Percentiles rank a stretch among this genome's conserved stretches.
phyloP scores from a whole-genome alignment of 257 asterid species.

The Rhazya stricta region DNA sequence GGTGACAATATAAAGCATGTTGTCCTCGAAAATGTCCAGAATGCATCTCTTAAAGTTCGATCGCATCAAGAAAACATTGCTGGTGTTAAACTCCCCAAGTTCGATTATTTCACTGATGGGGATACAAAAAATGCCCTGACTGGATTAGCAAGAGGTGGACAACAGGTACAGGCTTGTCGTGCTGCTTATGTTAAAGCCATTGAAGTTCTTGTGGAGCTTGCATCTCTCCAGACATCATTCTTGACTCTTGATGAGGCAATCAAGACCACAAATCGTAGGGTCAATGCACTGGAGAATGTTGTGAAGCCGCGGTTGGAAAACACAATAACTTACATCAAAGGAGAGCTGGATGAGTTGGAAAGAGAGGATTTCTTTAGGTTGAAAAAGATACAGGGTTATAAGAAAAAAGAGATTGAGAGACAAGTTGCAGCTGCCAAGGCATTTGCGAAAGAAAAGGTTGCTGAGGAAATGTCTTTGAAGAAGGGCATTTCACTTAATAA shows the following conservation, averaged over 20 bases:
- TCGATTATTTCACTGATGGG: conserved; percentile 37
- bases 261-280: conserved; percentile 51
- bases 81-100: conserved; percentile 49
- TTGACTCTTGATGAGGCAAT: conserved; percentile 50
- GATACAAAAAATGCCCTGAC: conserved; percentile 49
- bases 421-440: conserved; percentile 34
- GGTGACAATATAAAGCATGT: conserved; percentile 48
- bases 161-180: conserved; percentile 48
- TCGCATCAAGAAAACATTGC: conserved; percentile 44
- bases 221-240: conserved; percentile 46
- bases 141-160: conserved; percentile 49
- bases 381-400: conserved; percentile 50
- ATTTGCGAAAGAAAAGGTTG: conserved; percentile 29
- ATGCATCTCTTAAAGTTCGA: conserved; percentile 39
- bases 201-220: conserved; percentile 47
- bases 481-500: conserved; percentile 29
- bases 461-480: conserved; percentile 32
- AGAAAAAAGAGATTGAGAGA: conserved; percentile 36
- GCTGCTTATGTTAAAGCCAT: conserved; percentile 44
- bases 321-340: conserved; percentile 44
- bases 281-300: conserved; percentile 45
- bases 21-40: conserved; percentile 45
- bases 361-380: conserved; percentile 50
- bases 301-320: conserved; percentile 49
- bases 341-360: conserved; percentile 45